Evolutionary conservation across 2,329 filamentous ascomycete genomes (phyloP).

Genomic region (Ascosphaera aggregata): DNA sequence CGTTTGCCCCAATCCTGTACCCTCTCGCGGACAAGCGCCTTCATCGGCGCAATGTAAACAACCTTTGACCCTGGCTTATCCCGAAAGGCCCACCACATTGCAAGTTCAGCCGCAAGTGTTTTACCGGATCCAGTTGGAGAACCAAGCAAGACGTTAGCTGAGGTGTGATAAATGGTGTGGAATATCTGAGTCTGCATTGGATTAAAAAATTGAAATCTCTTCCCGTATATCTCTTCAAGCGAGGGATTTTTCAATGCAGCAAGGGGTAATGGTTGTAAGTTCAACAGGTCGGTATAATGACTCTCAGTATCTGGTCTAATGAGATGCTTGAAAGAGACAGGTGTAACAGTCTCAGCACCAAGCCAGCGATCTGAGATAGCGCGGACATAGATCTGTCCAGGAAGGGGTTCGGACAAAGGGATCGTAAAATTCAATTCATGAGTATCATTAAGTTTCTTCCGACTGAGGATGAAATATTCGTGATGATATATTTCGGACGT

Average conservation of each 20-base stretch:
- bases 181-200: slow-evolving; percentile 99
- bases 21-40: slow-evolving; percentile 85
- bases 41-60: slow-evolving; percentile 98
- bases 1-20: slow-evolving; percentile 85
- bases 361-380: slow-evolving; percentile 92
- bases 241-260: slow-evolving; percentile 67
- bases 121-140: slow-evolving; percentile 96
- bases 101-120: slow-evolving; percentile 83
- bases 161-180: slow-evolving; percentile 81
- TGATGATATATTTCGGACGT: slow-evolving; percentile 96
- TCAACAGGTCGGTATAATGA: slow-evolving; percentile 81
- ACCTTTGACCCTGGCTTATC: slow-evolving; percentile 90
- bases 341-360: slow-evolving; percentile 82
- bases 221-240: slow-evolving; percentile 67
- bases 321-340: slow-evolving; percentile 91
- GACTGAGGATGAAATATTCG: slow-evolving; percentile 82
- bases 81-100: slow-evolving; percentile 99
- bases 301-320: slow-evolving; percentile 96
- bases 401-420: slow-evolving; percentile 74
- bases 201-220: slow-evolving; percentile 91
- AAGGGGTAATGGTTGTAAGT: slow-evolving; percentile 74
- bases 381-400: slow-evolving; percentile 87
- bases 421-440: slow-evolving; percentile 98
- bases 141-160: slow-evolving; percentile 77
- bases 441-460: slow-evolving; percentile 80